Evolutionary conservation across 2,329 filamentous ascomycete species (phyloP), one percentile per base, ranked within the genome.

Genomic region (Penicillium sp.): DNA sequence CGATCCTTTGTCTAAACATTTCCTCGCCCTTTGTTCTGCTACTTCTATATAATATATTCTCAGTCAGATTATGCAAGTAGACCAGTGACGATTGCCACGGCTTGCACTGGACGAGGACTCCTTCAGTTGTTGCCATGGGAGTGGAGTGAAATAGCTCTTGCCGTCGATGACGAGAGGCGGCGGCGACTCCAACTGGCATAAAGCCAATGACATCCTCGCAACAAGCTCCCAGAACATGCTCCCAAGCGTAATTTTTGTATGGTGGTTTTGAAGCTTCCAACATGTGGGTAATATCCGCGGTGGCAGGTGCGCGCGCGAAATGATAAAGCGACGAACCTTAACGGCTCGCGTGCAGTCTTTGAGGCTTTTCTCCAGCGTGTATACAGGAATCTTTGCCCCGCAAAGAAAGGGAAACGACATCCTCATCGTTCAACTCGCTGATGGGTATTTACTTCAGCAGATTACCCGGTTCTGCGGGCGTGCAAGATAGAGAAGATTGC

Each of bases 391-490:
- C n/a, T 37, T 37, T n/a, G 8, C 35, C 35, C 4, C 2, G 35
- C 2, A 37, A 37, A 2, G 35, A 37, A 2, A 37, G 1, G 16
- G 35, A 1, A 18, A 37, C 35, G 9, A 37, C 4, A 37, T 37
- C 35, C 35, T 37, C 35, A 0, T 37, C 35, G 35, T 37, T 18
- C 35, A 37, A 5, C 16, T 37, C 35, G n/a, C n/a, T 37, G 35
- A 37, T 11, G 0, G 35, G 1, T 1, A 0, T 37, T 11, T 37
- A 0, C 4, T 37, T 37, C 0, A 37, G 35, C 2, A 37, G 2
- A 37, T 37, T 18, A 0, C 18, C 35, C 2, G 18, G 35, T 37
- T 37, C 34, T 0, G 4, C 7, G 6, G 6, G 34, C 7, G 16
- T 35, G 34, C 34, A 16, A 29, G 26, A 29, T 8, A 29, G 5